Conservation (phyloP, 2,329 filamentous ascomycete species). For the Sporothrix pallida region DNA sequence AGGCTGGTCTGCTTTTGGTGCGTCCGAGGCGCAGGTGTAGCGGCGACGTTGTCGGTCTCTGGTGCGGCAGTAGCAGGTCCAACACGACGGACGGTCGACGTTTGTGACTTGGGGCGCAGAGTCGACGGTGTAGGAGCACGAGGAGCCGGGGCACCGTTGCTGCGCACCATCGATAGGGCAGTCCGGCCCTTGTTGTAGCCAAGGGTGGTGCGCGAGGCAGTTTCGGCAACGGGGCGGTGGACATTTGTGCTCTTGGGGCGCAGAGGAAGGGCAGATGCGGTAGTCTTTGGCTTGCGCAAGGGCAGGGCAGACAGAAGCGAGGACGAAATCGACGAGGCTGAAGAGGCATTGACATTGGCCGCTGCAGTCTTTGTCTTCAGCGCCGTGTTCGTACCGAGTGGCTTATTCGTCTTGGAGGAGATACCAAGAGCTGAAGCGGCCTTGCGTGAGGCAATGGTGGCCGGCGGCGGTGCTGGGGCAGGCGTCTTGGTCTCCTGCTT, state of each 20-base stretch:
- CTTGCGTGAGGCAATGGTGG: conserved; percentile 60
- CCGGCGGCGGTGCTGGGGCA: conserved; percentile 43
- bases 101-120: neutral
- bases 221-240: conserved; percentile 55
- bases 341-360: conserved; percentile 8
- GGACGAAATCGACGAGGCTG: conserved; percentile 36
- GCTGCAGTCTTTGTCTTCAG: conserved; percentile 39
- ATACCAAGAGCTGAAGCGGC: conserved; percentile 61
- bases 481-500: conserved; percentile 5
- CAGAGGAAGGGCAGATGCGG: conserved; percentile 28
- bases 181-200: conserved; percentile 81
- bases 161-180: conserved; percentile 54
- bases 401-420: conserved; percentile 35
- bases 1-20: conserved; percentile 8
- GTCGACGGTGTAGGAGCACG: conserved; percentile 45
- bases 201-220: conserved; percentile 78
- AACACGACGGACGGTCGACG: neutral
- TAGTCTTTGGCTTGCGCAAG: conserved; percentile 30
- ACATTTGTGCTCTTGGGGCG: conserved; percentile 30
- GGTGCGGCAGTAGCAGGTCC: neutral
- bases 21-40: neutral
- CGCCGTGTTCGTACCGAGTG: neutral
- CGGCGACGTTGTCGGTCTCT: neutral
- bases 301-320: conserved; percentile 34
- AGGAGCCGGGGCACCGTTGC: conserved; percentile 40